Conservation (phyloP, 306 rosid species). For the Trifolium dubium region DNA sequence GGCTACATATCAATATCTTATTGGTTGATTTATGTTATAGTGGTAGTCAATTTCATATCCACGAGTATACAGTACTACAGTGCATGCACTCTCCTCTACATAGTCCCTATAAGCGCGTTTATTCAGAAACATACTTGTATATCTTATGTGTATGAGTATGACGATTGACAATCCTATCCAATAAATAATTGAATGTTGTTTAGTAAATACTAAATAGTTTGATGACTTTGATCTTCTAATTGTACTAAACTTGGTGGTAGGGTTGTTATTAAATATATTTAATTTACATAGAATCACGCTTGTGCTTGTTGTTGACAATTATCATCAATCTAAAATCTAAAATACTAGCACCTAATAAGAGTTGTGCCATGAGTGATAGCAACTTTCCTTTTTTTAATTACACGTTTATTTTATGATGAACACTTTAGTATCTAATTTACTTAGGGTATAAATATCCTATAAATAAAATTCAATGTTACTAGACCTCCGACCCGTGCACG, state of each 20-base stretch:
- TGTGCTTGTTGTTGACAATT: slow-evolving; percentile 36
- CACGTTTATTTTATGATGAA: too few species aligned
- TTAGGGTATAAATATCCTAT: too few species aligned
- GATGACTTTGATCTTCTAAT: not conserved
- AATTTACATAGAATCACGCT: slow-evolving; percentile 31
- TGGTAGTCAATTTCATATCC: slow-evolving; percentile 51
- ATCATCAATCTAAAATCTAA: slow-evolving; percentile 25
- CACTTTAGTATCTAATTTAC: too few species aligned
- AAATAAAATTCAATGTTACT: too few species aligned
- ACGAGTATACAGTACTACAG: slow-evolving; percentile 21
- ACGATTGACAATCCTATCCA: slow-evolving; percentile 11
- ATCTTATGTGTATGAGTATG: not conserved
- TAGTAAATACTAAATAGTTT: too few species aligned
- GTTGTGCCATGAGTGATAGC: slow-evolving; percentile 41
- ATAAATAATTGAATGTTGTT: slow-evolving; percentile 5
- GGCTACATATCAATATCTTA: slow-evolving; percentile 37
- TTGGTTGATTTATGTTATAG: slow-evolving; percentile 46
- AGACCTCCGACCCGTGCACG: too few species aligned
- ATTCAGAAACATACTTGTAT: not conserved
- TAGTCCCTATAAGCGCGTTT: slow-evolving; percentile 32
- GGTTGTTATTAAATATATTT: slow-evolving; percentile 20
- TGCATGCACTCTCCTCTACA: slow-evolving; percentile 48
- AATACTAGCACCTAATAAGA: slow-evolving; percentile 1
- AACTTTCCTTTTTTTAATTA: slow-evolving; percentile 32
- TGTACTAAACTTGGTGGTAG: slow-evolving; percentile 37